phyloP scores from a whole-genome alignment of 2,329 filamentous ascomycete species.

The Diaporthe velutina region DNA sequence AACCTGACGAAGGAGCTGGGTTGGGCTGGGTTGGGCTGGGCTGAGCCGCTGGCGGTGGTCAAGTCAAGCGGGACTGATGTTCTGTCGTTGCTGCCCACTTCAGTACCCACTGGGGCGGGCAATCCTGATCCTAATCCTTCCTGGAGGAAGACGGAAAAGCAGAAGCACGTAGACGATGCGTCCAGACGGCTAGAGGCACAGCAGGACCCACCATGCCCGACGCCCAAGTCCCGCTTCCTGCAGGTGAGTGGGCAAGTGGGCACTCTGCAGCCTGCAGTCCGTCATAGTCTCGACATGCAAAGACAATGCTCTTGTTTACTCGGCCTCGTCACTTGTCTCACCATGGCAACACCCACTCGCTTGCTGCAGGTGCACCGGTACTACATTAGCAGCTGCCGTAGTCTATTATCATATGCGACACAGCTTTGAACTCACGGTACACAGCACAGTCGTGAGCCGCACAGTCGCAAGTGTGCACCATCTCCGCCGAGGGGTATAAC shows the following conservation, averaged over 20 bases:
- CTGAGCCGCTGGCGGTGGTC: neutral
- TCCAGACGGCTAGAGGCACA: neutral
- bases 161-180: slow-evolving; percentile 4
- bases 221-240: slow-evolving; percentile 24
- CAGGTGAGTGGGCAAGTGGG: slow-evolving; percentile 17
- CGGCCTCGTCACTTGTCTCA: neutral
- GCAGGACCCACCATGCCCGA: slow-evolving; percentile 18
- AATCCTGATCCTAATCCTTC: slow-evolving; percentile 23
- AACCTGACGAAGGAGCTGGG: neutral
- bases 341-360: slow-evolving; percentile 22
- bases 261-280: slow-evolving; percentile 18
- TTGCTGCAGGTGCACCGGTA: neutral
- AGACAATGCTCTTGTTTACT: slow-evolving; percentile 17
- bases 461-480: neutral
- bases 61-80: neutral
- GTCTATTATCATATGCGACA: neutral
- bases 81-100: neutral
- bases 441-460: neutral
- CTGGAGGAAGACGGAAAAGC: slow-evolving; percentile 17
- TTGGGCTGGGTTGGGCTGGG: neutral
- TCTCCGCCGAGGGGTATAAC: neutral
- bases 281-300: slow-evolving; percentile 23
- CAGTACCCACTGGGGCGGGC: neutral
- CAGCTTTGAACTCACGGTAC: neutral
- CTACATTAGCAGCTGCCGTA: neutral